A percentile compares a stretch with the other conserved stretches of the same genome.
These are phyloP conservation scores for Dryas alaskensis DNA, from an alignment of 306 rosid species.

Conservation along the genomic window DNA sequence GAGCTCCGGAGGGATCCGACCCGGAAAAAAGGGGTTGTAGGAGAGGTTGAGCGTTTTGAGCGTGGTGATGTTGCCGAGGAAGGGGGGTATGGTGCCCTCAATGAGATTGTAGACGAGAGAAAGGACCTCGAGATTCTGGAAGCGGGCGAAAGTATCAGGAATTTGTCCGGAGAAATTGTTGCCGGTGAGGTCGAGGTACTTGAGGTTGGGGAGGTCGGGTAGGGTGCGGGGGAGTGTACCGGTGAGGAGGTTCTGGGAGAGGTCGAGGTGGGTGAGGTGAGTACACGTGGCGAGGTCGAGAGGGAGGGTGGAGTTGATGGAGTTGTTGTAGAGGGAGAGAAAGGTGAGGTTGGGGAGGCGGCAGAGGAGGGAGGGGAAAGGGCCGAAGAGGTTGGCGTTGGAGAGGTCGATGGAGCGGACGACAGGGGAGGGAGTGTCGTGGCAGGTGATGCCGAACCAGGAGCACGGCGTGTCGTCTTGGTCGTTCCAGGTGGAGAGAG, in stretches of 20 bases:
- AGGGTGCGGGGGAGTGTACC: conserved; percentile 60
- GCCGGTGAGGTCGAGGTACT: conserved; percentile 62
- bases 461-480: conserved; percentile 54
- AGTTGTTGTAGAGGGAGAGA: conserved; percentile 60
- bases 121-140: conserved; percentile 59
- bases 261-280: conserved; percentile 57
- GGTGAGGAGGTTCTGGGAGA: conserved; percentile 76
- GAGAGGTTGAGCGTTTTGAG: conserved; percentile 76
- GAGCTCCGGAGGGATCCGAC: conserved; percentile 58
- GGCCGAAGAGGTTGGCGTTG: conserved; percentile 49
- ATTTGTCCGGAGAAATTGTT: conserved; percentile 80
- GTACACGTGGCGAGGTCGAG: conserved; percentile 43
- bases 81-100: conserved; percentile 49
- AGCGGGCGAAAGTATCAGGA: conserved; percentile 49
- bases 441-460: conserved; percentile 65
- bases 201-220: conserved; percentile 47
- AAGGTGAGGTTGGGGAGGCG: conserved; percentile 47
- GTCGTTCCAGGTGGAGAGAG: conserved; percentile 60
- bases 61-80: conserved; percentile 53
- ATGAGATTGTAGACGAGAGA: conserved; percentile 65
- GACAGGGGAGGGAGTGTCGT: conserved; percentile 17
- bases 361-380: conserved; percentile 61
- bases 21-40: conserved; percentile 63
- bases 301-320: conserved; percentile 64
- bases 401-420: conserved; percentile 59